phyloP scores from a whole-genome alignment of 139 green algal species.

The Micractinium sp. region DNA sequence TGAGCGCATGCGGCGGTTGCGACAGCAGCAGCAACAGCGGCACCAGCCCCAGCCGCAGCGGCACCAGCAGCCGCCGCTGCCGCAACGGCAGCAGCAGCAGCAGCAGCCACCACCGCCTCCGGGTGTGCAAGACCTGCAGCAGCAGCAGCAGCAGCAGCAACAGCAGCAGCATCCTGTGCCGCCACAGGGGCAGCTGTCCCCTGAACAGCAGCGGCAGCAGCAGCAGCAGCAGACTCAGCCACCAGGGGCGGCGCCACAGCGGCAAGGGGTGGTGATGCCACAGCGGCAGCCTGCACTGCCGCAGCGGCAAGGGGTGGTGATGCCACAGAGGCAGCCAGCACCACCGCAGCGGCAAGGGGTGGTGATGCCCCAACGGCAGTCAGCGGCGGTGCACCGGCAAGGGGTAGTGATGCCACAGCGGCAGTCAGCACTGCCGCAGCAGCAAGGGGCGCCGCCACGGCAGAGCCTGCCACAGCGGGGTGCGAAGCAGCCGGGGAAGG shows the following conservation, averaged over 20 bases:
- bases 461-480: not conserved
- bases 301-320: not conserved
- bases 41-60: not conserved
- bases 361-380: not conserved
- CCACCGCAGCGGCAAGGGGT: not conserved
- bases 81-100: not conserved
- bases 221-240: not conserved
- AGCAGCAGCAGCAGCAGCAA: not conserved
- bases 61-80: not conserved
- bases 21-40: constrained; percentile 23
- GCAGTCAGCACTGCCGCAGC: not conserved
- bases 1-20: not conserved
- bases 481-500: not conserved
- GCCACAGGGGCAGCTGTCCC: not conserved
- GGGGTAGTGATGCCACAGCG: not conserved
- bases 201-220: constrained; percentile 12
- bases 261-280: not conserved
- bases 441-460: constrained; percentile 3
- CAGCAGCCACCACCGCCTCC: not conserved
- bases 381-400: not conserved
- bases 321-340: not conserved
- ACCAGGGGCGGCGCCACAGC: not conserved
- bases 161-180: not conserved
- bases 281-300: not conserved
- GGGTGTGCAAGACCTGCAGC: not conserved